These are phyloP conservation scores for Dendrobium huoshanense DNA, from an alignment of 106 monocot genomes.

Conservation along the genomic window DNA sequence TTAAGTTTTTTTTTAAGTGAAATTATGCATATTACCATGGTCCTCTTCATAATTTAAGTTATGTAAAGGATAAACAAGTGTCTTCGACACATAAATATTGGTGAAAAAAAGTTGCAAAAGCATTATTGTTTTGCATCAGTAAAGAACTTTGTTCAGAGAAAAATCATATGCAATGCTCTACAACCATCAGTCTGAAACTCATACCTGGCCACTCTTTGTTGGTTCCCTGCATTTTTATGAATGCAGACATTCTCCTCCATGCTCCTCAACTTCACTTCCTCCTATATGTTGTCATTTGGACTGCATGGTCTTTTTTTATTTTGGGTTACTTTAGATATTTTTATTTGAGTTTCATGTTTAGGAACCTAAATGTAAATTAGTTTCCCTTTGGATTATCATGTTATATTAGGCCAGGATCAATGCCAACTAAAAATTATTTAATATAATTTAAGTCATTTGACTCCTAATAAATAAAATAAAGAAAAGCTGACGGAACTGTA, in stretches of 20 bases:
- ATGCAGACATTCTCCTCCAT: not conserved
- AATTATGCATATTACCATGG: not conserved
- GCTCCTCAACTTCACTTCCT: not conserved
- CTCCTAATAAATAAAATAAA: too few relatives aligned
- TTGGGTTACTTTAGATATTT: too few relatives aligned
- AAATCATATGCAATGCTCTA: not conserved
- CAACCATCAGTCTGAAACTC: not conserved
- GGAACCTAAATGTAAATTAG: too few relatives aligned
- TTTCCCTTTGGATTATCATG: too few relatives aligned
- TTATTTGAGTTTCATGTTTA: too few relatives aligned
- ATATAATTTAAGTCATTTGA: too few relatives aligned
- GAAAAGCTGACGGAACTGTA: too few relatives aligned
- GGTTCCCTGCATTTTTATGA: not conserved
- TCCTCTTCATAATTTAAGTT: not conserved
- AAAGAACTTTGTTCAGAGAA: not conserved
- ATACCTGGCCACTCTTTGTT: not conserved
- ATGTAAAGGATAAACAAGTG: not conserved
- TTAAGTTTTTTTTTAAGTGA: not conserved
- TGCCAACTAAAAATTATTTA: too few relatives aligned
- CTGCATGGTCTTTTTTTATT: not conserved
- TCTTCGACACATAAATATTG: not conserved
- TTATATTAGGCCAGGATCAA: too few relatives aligned
- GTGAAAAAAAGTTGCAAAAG: not conserved
- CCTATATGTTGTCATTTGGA: not conserved
- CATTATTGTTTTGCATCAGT: not conserved